phyloP scores from a whole-genome alignment of 805 yeast species.

The Kazachstania taianensis region DNA sequence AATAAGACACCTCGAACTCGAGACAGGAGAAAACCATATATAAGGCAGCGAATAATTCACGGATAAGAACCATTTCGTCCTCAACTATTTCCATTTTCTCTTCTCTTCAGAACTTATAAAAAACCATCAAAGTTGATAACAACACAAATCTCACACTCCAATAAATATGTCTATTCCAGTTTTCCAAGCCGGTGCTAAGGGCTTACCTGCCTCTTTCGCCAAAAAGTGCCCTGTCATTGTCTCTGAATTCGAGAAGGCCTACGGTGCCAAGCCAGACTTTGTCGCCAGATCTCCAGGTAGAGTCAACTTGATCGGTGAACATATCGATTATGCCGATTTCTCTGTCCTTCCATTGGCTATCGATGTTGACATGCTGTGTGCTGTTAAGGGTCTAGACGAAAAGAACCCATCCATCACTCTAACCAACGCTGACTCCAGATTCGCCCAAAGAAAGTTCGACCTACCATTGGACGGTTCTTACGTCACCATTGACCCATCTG shows the following conservation, averaged over 20 bases:
- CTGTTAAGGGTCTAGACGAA: conserved; percentile 30
- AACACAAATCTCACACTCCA: background rate
- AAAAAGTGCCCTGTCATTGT: conserved; percentile 9
- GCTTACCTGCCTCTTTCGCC: conserved; percentile 7
- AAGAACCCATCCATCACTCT: conserved; percentile 23
- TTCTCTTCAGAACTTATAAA: background rate
- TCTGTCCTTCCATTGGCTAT: conserved; percentile 68
- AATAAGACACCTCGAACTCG: too few species aligned
- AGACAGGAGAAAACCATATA: too few species aligned
- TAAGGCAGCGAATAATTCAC: too few species aligned
- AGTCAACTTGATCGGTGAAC: conserved; percentile 67
- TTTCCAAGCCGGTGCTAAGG: conserved; percentile 4
- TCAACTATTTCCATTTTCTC: background rate
- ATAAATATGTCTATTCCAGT: conserved; percentile 13
- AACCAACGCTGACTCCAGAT: conserved; percentile 30
- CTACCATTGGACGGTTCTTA: conserved; percentile 34
- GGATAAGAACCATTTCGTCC: too few species aligned
- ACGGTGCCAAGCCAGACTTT: conserved; percentile 32
- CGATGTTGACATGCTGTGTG: conserved; percentile 50
- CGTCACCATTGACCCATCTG: conserved; percentile 38
- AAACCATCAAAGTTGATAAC: background rate
- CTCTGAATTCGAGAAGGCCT: conserved; percentile 16
- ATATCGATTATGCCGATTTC: conserved; percentile 58
- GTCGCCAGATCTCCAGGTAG: conserved; percentile 64
- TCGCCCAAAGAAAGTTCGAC: conserved; percentile 30